Evolutionary conservation across 176 grass and related monocot species (phyloP).

Genomic region (Elymus sibiricus): DNA sequence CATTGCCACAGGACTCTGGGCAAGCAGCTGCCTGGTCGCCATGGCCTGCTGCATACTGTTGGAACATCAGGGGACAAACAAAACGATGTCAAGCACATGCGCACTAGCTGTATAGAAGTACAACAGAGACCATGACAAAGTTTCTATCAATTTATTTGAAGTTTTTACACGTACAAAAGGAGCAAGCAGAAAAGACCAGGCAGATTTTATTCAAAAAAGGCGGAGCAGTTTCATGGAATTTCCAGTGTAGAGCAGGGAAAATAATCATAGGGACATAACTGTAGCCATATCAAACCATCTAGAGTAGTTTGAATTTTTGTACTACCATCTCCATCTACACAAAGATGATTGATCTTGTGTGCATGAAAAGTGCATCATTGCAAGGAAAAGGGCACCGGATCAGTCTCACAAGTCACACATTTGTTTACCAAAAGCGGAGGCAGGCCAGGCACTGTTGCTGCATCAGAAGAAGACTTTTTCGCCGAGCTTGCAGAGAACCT

Average conservation of each 20-base stretch:
- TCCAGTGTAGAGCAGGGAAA: neutral
- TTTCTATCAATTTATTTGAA: neutral
- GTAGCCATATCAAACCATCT: no score
- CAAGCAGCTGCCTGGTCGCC: constrained; percentile 18
- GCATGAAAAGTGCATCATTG: constrained; percentile 32
- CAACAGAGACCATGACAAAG: neutral
- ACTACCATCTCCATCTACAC: neutral
- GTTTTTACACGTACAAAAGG: neutral
- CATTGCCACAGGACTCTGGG: constrained; percentile 35
- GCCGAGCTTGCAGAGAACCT: constrained; percentile 29
- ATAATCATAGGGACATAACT: neutral
- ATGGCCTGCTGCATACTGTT: constrained; percentile 43
- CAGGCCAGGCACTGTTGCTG: neutral
- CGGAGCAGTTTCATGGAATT: no score
- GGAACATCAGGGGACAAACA: constrained; percentile 15
- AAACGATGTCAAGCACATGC: constrained; percentile 13
- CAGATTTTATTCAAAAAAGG: no score
- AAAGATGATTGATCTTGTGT: constrained; percentile 19
- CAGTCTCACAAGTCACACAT: constrained; percentile 7
- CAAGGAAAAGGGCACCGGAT: constrained; percentile 23
- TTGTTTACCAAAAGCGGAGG: constrained; percentile 16
- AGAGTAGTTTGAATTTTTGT: neutral
- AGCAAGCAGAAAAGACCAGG: neutral
- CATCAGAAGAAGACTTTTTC: constrained; percentile 40
- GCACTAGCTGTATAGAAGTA: neutral